Conservation (phyloP, 2,329 filamentous ascomycete genomes). For the Didymella pomorum region DNA sequence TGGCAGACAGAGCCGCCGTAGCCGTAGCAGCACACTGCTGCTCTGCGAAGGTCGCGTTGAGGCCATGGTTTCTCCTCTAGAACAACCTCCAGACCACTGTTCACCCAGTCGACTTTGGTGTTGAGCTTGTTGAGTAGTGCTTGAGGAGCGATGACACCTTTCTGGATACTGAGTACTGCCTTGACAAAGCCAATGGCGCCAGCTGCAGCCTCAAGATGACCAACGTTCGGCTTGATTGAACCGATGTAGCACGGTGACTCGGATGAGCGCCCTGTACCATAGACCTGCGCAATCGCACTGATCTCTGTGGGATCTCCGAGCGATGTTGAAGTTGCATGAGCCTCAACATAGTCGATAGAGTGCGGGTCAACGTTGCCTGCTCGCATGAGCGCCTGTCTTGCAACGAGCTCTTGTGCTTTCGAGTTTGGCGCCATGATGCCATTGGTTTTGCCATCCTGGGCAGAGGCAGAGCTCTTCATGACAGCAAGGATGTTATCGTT, state of each 20-base stretch:
- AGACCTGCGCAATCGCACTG: slow-evolving; percentile 23
- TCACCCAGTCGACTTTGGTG: slow-evolving; percentile 38
- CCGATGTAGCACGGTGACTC: slow-evolving; percentile 21
- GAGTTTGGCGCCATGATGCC: slow-evolving; percentile 51
- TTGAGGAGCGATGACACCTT: slow-evolving; percentile 43
- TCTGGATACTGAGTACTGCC: slow-evolving; percentile 50
- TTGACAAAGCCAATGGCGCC: slow-evolving; percentile 51
- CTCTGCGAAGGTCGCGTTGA: slow-evolving; percentile 41
- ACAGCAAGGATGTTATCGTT: slow-evolving; percentile 42
- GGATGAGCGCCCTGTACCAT: slow-evolving; percentile 12
- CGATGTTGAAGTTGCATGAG: slow-evolving; percentile 62
- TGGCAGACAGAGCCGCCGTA: slow-evolving; percentile 55
- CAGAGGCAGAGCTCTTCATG: slow-evolving; percentile 42
- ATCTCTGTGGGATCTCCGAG: slow-evolving; percentile 53
- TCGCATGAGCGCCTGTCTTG: slow-evolving; percentile 20
- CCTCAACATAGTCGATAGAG: slow-evolving; percentile 27
- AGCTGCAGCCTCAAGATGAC: slow-evolving; percentile 53
- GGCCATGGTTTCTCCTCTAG: slow-evolving; percentile 22
- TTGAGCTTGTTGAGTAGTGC: slow-evolving; percentile 42
- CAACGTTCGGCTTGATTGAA: slow-evolving; percentile 50
- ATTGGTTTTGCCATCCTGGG: slow-evolving; percentile 44
- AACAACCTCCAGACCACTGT: slow-evolving; percentile 17
- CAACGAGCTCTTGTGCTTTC: slow-evolving; percentile 41
- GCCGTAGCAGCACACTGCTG: slow-evolving; percentile 57
- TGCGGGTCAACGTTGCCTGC: slow-evolving; percentile 18